Conservation (phyloP, 2,329 filamentous ascomycete species). For the Sclerotinia sclerotiorum region DNA sequence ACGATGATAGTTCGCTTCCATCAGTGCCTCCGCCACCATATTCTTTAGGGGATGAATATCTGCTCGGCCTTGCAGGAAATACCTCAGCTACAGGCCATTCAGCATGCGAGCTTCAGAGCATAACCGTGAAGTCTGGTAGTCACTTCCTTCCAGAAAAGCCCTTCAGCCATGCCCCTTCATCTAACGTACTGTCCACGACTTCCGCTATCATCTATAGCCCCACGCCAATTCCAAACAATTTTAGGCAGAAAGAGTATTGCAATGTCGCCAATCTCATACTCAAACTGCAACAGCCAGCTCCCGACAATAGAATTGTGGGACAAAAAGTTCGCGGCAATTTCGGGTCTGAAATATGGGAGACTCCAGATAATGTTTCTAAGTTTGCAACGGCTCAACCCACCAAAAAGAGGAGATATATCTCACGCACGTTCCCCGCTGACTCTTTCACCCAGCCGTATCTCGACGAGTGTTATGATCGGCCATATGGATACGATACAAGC, state of each 20-base stretch:
- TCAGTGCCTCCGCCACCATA: constrained; percentile 6
- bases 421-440: constrained; percentile 12
- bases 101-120: neutral
- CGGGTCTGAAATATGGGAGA: neutral
- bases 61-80: neutral
- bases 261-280: neutral
- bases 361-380: neutral
- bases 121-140: neutral
- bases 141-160: neutral
- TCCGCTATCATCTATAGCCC: too few species aligned
- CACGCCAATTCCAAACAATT: neutral
- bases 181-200: neutral
- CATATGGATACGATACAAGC: constrained; percentile 1
- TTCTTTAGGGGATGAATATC: neutral
- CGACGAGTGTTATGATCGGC: neutral
- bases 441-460: constrained; percentile 1
- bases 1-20: neutral
- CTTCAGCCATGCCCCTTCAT: neutral
- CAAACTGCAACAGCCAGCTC: neutral
- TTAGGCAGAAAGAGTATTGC: neutral
- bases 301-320: too few species aligned
- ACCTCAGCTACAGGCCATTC: neutral
- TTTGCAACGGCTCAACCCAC: neutral
- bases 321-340: neutral
- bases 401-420: neutral